phyloP scores from a whole-genome alignment of 2,329 filamentous ascomycete species.

The Rachicladosporium sp. region DNA sequence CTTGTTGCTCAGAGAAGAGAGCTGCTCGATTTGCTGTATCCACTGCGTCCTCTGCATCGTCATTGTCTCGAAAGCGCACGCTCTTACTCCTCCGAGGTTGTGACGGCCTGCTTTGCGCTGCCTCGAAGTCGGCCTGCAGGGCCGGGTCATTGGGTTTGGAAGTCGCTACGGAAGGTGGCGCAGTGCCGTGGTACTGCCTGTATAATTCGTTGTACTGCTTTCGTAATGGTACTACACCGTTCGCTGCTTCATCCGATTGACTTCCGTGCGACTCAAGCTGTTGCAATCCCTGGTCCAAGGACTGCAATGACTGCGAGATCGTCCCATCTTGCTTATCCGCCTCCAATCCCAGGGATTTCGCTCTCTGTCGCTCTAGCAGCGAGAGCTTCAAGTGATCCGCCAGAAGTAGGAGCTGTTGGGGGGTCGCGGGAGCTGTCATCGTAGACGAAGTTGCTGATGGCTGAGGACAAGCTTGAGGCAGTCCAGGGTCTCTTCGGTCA shows the following conservation, averaged over 20 bases:
- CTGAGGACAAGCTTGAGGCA: too few species aligned
- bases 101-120: conserved; percentile 42
- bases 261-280: conserved; percentile 53
- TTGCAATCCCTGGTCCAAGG: conserved; percentile 68
- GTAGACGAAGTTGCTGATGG: too few species aligned
- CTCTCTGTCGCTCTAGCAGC: conserved; percentile 79
- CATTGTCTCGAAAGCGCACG: conserved; percentile 72
- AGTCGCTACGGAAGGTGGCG: conserved; percentile 38
- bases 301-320: conserved; percentile 77
- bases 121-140: conserved; percentile 51
- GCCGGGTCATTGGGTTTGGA: conserved; percentile 52
- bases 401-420: conserved; percentile 73
- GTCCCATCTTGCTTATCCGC: conserved; percentile 75
- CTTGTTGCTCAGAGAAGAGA: conserved; percentile 36
- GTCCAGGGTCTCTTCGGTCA: too few species aligned
- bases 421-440: conserved; percentile 15
- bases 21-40: conserved; percentile 42
- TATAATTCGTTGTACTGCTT: conserved; percentile 66
- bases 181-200: conserved; percentile 63
- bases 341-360: conserved; percentile 66
- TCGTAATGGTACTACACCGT: conserved; percentile 54
- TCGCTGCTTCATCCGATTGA: conserved; percentile 48
- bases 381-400: conserved; percentile 96
- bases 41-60: conserved; percentile 29
- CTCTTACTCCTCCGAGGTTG: conserved; percentile 12